Conservation (phyloP, 192 early-diverging fungal genomes). For the Lunasporangiospora selenospora region DNA sequence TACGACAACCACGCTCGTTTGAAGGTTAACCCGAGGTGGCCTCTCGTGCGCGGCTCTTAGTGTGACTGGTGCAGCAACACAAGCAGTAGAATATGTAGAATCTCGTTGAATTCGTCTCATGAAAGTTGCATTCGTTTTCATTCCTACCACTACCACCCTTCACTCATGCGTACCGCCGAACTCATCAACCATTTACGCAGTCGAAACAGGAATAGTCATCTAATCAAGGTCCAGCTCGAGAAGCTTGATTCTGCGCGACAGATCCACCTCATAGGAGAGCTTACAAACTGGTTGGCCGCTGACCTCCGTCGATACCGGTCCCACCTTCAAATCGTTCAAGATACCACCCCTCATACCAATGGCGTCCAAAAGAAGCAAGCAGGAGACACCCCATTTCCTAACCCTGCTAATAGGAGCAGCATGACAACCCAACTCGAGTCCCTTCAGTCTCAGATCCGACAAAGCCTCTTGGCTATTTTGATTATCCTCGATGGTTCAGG, state of each 20-base stretch:
- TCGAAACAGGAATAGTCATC: conserved; percentile 10
- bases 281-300: conserved; percentile 29
- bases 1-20: no score
- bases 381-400: neutral
- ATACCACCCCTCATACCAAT: no score
- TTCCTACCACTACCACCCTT: neutral
- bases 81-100: no score
- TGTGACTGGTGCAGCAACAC: no score
- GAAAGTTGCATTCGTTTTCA: no score
- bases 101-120: no score
- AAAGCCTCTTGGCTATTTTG: conserved; percentile 23
- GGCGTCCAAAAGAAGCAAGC: no score
- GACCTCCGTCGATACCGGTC: conserved; percentile 33
- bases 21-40: no score
- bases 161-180: conserved; percentile 37
- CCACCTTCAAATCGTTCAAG: no score
- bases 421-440: conserved; percentile 1
- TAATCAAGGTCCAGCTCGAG: conserved; percentile 1
- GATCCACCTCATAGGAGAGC: conserved; percentile 36
- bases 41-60: no score
- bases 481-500: conserved; percentile 17
- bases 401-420: neutral
- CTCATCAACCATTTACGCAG: conserved; percentile 36
- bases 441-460: conserved; percentile 24
- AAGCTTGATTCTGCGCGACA: conserved; percentile 5